Base-by-base conservation (phyloP, 257 asterid genomes). In the Nemophila menziesii region DNA sequence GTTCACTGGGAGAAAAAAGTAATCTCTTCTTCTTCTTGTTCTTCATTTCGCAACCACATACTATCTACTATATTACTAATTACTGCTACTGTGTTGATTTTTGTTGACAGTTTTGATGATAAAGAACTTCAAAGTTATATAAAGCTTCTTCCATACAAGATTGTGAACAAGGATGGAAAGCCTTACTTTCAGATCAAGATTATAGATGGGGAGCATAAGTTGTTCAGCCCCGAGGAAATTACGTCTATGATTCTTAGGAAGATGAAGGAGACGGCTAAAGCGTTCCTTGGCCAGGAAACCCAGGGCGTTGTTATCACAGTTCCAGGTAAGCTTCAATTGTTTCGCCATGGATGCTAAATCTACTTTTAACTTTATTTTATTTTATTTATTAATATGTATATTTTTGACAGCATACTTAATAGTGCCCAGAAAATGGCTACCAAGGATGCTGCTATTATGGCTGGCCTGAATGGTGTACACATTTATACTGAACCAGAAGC, bases 241-340 rank as follows among this genome's bases (percentile, higher is more conserved):
- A 50, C 46, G 8, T 45, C 56, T 14, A 38, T 50, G 56, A 17
- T 50, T 19, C 18, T 49, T 4, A 37, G 12, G 15, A 49, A 49
- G 54, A 49, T 49, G 54, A 49, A 49, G 22, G 44, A 49, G 27
- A 49, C 54, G 8, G 54, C 54, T 20, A 44, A 49, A 49, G 54
- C 54, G 20, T 49, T 18, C 44, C 54, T 49, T 37, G 44, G 54
- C 22, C 34, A 49, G 54, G 37, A 34, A 36, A 36, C 37, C 44
- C 34, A 49, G 44, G 38, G 37, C 21, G 54, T 44, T 20, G 54
- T 49, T 19, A 44, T 49, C 16, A 49, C 54, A 14, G 56, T 50
- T 39, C 56, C 56, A 9, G 56, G 56, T 50, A 50, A 17, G 3
- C 15, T 38, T n/a, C 26, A 33, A 38, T 15, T 5, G 15, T 6